These are phyloP conservation scores for Xylariaceae sp. DNA, from an alignment of 2,329 filamentous ascomycete species.

Conservation along the genomic window DNA sequence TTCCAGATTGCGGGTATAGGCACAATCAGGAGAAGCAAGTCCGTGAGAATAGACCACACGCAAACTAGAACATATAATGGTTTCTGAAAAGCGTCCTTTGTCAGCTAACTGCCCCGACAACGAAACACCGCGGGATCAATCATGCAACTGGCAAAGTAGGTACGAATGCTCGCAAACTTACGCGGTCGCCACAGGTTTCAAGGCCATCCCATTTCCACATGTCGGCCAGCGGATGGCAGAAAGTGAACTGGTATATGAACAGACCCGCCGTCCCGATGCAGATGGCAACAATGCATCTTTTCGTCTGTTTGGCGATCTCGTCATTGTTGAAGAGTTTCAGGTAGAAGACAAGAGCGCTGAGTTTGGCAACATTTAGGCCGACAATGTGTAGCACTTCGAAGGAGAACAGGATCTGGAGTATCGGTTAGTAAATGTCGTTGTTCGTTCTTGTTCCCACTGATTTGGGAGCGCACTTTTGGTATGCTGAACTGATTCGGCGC, in stretches of 20 bases:
- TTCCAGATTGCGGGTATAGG: conserved; percentile 19
- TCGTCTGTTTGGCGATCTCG: conserved; percentile 11
- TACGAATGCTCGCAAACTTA: conserved; percentile 6
- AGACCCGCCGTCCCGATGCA: conserved; percentile 11
- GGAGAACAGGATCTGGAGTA: conserved; percentile 18
- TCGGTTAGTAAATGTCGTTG: not conserved
- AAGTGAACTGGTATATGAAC: conserved; percentile 22
- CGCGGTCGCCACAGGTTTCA: conserved; percentile 20
- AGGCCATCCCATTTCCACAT: conserved; percentile 22
- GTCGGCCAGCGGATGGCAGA: conserved; percentile 18
- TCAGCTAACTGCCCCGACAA: not conserved
- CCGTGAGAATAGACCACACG: conserved; percentile 20
- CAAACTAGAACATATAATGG: conserved; percentile 17
- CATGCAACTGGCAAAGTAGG: not conserved
- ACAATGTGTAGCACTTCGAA: conserved; percentile 22
- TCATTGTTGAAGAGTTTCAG: conserved; percentile 17
- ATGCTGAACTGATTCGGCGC: conserved; percentile 20
- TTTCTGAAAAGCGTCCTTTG: conserved; percentile 8
- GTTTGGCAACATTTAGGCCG: conserved; percentile 18
- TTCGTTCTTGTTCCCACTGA: not conserved
- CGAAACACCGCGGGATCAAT: not conserved
- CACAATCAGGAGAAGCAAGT: conserved; percentile 16
- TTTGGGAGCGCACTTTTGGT: conserved; percentile 15
- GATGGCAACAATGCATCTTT: conserved; percentile 13
- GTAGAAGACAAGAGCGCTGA: conserved; percentile 21